Evolutionary conservation across 2,329 filamentous ascomycete genomes (phyloP).

Genomic region (Fusarium nematophilum): DNA sequence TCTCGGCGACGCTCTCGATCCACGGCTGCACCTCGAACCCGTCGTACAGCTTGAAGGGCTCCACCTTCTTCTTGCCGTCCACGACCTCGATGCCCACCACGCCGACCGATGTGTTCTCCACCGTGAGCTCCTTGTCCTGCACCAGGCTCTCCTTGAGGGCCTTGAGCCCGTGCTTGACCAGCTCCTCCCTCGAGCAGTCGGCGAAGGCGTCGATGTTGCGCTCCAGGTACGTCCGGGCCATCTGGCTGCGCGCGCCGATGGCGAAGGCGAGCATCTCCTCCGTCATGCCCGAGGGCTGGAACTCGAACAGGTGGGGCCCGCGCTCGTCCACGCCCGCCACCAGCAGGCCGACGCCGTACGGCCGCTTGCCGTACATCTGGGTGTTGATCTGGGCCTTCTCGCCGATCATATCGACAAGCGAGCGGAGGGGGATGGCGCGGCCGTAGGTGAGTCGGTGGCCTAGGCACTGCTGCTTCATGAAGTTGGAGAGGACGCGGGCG

Average conservation of each 20-base stretch:
- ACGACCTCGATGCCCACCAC: conserved; percentile 74
- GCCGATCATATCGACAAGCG: conserved; percentile 90
- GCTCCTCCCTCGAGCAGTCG: conserved; percentile 80
- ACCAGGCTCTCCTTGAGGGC: conserved; percentile 95
- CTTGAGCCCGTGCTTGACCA: conserved; percentile 89
- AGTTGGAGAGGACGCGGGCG: conserved; percentile 98
- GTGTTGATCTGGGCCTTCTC: conserved; percentile 98
- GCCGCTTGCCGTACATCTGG: conserved; percentile 95
- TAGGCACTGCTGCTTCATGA: conserved; percentile 99
- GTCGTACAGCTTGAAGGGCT: conserved; percentile 92
- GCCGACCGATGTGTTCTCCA: conserved; percentile 95
- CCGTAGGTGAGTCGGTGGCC: conserved; percentile 95
- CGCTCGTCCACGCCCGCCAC: conserved; percentile 94
- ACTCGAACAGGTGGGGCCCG: conserved; percentile 97
- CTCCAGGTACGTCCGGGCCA: conserved; percentile 97
- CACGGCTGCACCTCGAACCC: conserved; percentile 87
- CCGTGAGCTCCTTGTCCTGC: conserved; percentile 96
- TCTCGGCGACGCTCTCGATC: conserved; percentile 78
- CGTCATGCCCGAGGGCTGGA: conserved; percentile 95
- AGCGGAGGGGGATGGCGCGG: conserved; percentile 89
- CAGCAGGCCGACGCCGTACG: conserved; percentile 93
- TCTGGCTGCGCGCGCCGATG: conserved; percentile 95
- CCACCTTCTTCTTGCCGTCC: conserved; percentile 66
- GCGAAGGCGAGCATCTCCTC: conserved; percentile 97
- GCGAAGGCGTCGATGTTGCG: conserved; percentile 88